A percentile compares a stretch with the other conserved stretches of the same genome.
Conservation (phyloP, 208 protist species). For the Strigomonas galati region DNA sequence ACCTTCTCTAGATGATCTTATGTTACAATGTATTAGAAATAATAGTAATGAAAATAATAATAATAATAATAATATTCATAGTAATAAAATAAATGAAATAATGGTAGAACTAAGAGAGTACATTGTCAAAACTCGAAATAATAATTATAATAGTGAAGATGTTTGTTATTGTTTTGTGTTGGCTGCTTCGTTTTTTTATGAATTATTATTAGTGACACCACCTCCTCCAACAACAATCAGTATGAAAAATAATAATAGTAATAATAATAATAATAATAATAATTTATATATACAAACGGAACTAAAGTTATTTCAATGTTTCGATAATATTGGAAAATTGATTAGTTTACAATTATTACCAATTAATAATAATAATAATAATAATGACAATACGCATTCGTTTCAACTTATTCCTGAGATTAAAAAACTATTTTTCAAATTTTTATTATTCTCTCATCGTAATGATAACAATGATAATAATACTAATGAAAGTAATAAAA, state of each 20-base stretch:
- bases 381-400: background rate
- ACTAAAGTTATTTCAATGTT: background rate
- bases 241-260: background rate
- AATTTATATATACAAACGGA: background rate
- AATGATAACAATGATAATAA: no score
- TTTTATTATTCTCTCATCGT: background rate
- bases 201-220: background rate
- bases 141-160: background rate
- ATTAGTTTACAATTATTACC: background rate
- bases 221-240: background rate
- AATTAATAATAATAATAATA: background rate
- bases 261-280: conserved; percentile 4
- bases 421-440: background rate
- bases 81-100: no score
- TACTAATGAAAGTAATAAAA: no score
- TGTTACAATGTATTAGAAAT: background rate
- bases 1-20: background rate
- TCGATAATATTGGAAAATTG: background rate
- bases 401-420: background rate
- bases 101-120: background rate
- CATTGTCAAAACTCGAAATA: background rate
- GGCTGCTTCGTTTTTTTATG: background rate
- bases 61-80: background rate
- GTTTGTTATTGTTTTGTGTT: background rate
- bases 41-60: background rate